Percentiles rank a stretch among this genome's conserved stretches.
Conservation (phyloP, 2,329 filamentous ascomycete species). For the Fusarium foetens region DNA sequence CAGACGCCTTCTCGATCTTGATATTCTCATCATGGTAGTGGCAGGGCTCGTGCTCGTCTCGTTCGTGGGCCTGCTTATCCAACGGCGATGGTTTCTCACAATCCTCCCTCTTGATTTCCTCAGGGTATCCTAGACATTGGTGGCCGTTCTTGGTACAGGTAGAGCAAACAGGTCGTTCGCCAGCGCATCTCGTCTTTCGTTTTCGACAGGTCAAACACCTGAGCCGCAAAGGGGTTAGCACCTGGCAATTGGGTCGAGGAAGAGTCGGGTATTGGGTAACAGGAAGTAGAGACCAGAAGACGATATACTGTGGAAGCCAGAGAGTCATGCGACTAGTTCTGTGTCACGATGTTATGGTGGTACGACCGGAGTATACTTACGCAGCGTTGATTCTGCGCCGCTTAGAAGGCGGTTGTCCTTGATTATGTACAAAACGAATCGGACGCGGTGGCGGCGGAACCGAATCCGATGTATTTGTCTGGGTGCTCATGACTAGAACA, state of each 20-base stretch:
- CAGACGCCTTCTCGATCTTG: conserved; percentile 44
- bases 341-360: background rate
- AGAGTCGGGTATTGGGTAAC: background rate
- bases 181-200: conserved; percentile 79
- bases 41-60: conserved; percentile 44
- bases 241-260: background rate
- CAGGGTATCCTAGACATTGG: conserved; percentile 73
- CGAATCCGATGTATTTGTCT: conserved; percentile 55
- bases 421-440: conserved; percentile 84
- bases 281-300: background rate
- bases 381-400: conserved; percentile 82
- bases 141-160: conserved; percentile 79
- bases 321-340: background rate
- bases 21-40: conserved; percentile 52
- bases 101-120: conserved; percentile 59
- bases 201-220: conserved; percentile 68
- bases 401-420: conserved; percentile 83
- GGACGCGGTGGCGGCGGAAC: conserved; percentile 60
- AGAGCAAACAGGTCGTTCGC: conserved; percentile 76
- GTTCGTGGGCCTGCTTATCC: conserved; percentile 22
- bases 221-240: conserved; percentile 32
- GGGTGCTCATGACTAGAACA: conserved; percentile 59
- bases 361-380: conserved; percentile 58
- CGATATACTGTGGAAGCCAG: background rate
- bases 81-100: conserved; percentile 37